Evolutionary conservation across 2,329 filamentous ascomycete genomes (phyloP), one percentile per base, ranked within the genome.

Genomic region (Colletotrichum trifolii): DNA sequence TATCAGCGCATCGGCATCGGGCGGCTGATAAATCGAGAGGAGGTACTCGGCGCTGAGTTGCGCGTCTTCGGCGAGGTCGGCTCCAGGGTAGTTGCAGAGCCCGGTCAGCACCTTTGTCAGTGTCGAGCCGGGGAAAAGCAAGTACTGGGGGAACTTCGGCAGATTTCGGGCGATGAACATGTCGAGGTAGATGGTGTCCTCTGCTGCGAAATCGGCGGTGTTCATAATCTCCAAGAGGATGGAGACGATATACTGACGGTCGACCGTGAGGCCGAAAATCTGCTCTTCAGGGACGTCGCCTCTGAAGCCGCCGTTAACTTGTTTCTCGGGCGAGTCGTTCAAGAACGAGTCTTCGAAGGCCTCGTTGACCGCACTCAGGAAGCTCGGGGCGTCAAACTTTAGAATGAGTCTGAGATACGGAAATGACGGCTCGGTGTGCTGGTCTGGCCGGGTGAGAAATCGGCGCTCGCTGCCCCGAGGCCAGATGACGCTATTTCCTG

Each of bases 141-240:
- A 89, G 73, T 97, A 97, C 74, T 98, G 95, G 1, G 94, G 94
- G 73, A 97, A 99, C 76, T 99, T 99, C 4, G 96, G 93, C 54
- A 99, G 81, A 74, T 97, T 99, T 60, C 96, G 89, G 15, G 96
- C 95, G 74, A 99, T 91, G 73, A 99, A 99, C 94, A 99, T 99
- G 77, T 99, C 94, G 48, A 99, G 86, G 76, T 97, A 99, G 60
- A 99, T 92, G 11, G 92, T 94, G 73, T 98, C 94, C 66, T 91
- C 88, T 0, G 89, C 78, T 1, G 89, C 86, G 76, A 97, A 98
- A 50, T 92, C 88, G 4, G 85, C 82, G 1, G 88, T 81, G 54
- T 89, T 91, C 93, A 99, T 97, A 35, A 97, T 90, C 75, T 97
- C 94, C 10, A 97, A 84, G 63, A 99, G 81, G 61, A 97, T 96